A percentile compares a stretch with the other conserved stretches of the same genome.
Conservation (phyloP, 371 early-diverging fungal species). For the Zychaea mexicana region DNA sequence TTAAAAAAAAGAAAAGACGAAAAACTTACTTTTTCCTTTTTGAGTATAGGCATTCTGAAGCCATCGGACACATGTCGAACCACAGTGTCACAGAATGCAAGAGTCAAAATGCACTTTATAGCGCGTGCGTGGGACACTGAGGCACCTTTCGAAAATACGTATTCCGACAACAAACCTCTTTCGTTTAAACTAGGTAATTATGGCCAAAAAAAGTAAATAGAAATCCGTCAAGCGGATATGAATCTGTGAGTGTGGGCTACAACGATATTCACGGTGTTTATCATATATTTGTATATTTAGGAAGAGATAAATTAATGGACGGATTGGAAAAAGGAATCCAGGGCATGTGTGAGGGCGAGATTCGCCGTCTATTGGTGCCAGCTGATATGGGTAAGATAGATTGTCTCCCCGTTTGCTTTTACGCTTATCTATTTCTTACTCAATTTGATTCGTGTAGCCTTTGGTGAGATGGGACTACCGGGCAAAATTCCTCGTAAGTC, state of each 20-base stretch:
- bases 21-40: not conserved
- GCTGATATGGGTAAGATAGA: slow-evolving; percentile 45
- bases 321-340: slow-evolving; percentile 73
- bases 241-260: too few species aligned
- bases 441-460: slow-evolving; percentile 17
- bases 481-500: slow-evolving; percentile 38
- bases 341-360: slow-evolving; percentile 74
- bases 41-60: slow-evolving; percentile 21
- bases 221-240: too few species aligned
- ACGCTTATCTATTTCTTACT: not conserved
- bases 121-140: slow-evolving; percentile 32
- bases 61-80: slow-evolving; percentile 23
- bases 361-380: slow-evolving; percentile 67
- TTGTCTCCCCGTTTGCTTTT: not conserved
- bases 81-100: slow-evolving; percentile 25
- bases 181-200: slow-evolving; percentile 29
- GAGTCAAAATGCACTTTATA: slow-evolving; percentile 32
- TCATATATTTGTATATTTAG: slow-evolving; percentile 16
- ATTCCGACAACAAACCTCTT: slow-evolving; percentile 14
- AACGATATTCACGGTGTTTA: too few species aligned
- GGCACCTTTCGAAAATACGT: slow-evolving; percentile 34
- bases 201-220: too few species aligned
- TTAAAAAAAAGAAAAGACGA: not conserved
- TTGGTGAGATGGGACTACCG: slow-evolving; percentile 37
- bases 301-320: slow-evolving; percentile 35